Percentiles rank a stretch among this genome's conserved stretches.
Conservation (phyloP, 2,329 filamentous ascomycete genomes). For the Pezicula radicicola region DNA sequence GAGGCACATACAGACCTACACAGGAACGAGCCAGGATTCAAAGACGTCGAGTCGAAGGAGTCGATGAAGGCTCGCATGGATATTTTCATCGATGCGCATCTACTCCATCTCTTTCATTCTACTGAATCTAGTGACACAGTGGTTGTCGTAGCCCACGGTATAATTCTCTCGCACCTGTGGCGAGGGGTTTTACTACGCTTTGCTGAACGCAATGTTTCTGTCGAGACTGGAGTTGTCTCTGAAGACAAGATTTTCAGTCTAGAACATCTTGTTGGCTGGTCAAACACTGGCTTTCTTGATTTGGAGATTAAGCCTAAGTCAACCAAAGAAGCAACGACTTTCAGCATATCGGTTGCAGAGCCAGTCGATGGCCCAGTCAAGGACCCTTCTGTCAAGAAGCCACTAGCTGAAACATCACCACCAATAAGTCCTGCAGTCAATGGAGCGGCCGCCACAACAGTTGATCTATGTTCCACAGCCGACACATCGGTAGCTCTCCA, state of each 20-base stretch:
- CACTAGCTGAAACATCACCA: no score
- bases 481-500: background rate
- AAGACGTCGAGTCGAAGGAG: conserved; percentile 64
- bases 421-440: no score
- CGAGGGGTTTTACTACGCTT: conserved; percentile 57
- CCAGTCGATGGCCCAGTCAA: no score
- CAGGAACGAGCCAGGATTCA: conserved; percentile 37
- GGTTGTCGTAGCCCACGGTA: conserved; percentile 78
- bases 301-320: conserved; percentile 18
- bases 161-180: conserved; percentile 72
- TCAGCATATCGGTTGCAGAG: background rate
- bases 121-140: conserved; percentile 38
- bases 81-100: conserved; percentile 61
- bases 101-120: conserved; percentile 50
- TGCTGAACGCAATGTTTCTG: conserved; percentile 21
- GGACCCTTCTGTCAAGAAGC: no score
- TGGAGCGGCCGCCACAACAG: background rate
- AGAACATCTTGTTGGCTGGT: conserved; percentile 56
- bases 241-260: conserved; percentile 34
- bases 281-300: conserved; percentile 58
- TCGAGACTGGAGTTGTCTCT: conserved; percentile 39
- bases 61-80: conserved; percentile 64
- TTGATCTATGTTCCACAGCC: background rate
- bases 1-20: conserved; percentile 36
- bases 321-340: background rate